Evolutionary conservation across 106 monocot species (phyloP), one percentile per base, ranked within the genome.

Genomic region (Allium fistulosum): DNA sequence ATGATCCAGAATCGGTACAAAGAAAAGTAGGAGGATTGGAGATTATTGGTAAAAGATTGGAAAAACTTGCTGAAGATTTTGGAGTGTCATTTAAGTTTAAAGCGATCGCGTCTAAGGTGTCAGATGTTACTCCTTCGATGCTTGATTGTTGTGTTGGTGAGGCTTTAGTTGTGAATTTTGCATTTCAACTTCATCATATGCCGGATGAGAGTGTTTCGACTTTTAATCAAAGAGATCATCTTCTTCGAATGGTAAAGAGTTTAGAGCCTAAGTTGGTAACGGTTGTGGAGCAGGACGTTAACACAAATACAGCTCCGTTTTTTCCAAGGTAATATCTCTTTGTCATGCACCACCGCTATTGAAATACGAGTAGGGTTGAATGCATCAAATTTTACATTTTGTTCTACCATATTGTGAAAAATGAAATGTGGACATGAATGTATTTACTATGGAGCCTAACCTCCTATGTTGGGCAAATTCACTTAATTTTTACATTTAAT

Each of bases 131-230:
- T 17, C 85, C 93, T 63, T 62, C 80, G 8, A 87, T 90, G 85
- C 78, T 99, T 15, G 83, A 74, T 27, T 90, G 87, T 46, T 66
- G 49, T 8, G 62, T 74, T 51, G 85, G 79, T 46, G 99, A 99
- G 74, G 90, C 87, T 8, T 77, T 99, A 13, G 67, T 93, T 2
- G 99, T 99, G 15, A 99, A 93, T 74, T 99, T 99, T 73, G 99
- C 93, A 8, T 99, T 90, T 75, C 93, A 87, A 58, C 90, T 99
- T 68, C 99, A 99, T 67, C 99, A 99, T 59, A 87, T 99, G 87
- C 99, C 99, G 15, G 99, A 99, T 76, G 99, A 99, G 76, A 99
- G 99, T 72, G 99, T 93, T 18, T 99, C 99, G 9, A 90, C 85
- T 3, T 80, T 93, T 48, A 99, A 99, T 74, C 84, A 99, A 80